Conservation (phyloP, 495 filamentous ascomycete species). For the Aspergillus indologenus region DNA sequence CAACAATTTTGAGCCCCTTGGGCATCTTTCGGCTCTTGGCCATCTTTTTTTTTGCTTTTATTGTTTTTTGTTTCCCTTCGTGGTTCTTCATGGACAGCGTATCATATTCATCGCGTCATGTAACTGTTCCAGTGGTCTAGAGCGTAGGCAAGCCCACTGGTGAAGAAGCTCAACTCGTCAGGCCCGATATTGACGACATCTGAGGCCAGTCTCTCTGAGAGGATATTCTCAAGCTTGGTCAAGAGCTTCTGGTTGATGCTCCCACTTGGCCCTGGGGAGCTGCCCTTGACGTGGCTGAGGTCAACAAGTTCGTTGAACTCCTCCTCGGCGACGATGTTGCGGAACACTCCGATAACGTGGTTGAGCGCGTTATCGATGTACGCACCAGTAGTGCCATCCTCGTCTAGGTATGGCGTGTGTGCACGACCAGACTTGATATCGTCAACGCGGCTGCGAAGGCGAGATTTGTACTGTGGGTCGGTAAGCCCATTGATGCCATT, state of each 20-base stretch:
- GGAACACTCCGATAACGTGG: constrained; percentile 45
- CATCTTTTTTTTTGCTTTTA: background rate
- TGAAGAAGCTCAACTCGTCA: constrained; percentile 46
- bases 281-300: constrained; percentile 26
- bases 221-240: constrained; percentile 35
- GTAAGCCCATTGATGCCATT: constrained; percentile 43
- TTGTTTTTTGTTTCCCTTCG: background rate
- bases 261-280: constrained; percentile 3
- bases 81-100: background rate
- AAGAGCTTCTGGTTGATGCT: constrained; percentile 22
- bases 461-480: constrained; percentile 32
- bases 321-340: constrained; percentile 36
- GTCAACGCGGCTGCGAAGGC: constrained; percentile 35
- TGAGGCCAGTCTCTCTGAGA: constrained; percentile 34
- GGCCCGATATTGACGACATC: constrained; percentile 32
- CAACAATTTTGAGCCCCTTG: background rate
- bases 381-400: constrained; percentile 30
- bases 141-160: constrained; percentile 39
- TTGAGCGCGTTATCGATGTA: constrained; percentile 38
- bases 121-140: constrained; percentile 31
- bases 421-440: constrained; percentile 36
- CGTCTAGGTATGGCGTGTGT: constrained; percentile 36
- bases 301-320: constrained; percentile 37
- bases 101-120: background rate
- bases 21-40: no score